These are phyloP conservation scores for Potentilla sterilis DNA, from an alignment of 306 rosid genomes.

Conservation along the genomic window DNA sequence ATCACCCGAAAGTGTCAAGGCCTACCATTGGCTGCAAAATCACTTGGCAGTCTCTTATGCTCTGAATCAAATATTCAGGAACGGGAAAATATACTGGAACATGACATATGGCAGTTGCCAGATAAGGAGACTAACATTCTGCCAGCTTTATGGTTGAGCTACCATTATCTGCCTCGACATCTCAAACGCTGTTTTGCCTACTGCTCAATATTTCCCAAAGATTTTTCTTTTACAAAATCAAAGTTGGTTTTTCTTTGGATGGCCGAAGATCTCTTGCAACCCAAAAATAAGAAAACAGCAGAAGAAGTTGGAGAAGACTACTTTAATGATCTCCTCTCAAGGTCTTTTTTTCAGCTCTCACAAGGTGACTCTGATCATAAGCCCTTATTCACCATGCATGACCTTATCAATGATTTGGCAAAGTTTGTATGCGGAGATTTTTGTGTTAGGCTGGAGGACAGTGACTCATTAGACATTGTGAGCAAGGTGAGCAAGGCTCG, in stretches of 20 bases:
- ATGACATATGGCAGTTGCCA: background rate
- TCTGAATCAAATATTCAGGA: background rate
- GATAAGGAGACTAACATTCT: background rate
- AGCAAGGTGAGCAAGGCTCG: background rate
- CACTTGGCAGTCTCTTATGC: background rate
- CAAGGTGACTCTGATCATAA: too few species aligned
- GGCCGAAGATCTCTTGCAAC: constrained; percentile 33
- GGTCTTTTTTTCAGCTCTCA: constrained; percentile 25
- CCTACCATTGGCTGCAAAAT: constrained; percentile 5
- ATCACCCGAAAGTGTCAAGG: constrained; percentile 15
- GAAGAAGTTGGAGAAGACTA: constrained; percentile 27
- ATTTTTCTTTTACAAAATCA: background rate
- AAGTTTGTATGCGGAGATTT: constrained; percentile 2
- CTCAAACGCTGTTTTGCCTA: constrained; percentile 26
- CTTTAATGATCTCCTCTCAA: constrained; percentile 26
- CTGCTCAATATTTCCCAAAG: constrained; percentile 28
- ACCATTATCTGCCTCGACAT: constrained; percentile 15
- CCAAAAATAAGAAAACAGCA: background rate
- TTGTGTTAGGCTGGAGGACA: background rate
- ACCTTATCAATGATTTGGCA: constrained; percentile 8
- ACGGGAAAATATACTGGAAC: background rate
- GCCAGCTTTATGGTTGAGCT: constrained; percentile 15
- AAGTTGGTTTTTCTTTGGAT: constrained; percentile 33
- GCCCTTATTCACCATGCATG: background rate
- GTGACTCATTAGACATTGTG: too few species aligned